phyloP scores from a whole-genome alignment of 2,329 filamentous ascomycete genomes.

The Corynespora cassiicola region DNA sequence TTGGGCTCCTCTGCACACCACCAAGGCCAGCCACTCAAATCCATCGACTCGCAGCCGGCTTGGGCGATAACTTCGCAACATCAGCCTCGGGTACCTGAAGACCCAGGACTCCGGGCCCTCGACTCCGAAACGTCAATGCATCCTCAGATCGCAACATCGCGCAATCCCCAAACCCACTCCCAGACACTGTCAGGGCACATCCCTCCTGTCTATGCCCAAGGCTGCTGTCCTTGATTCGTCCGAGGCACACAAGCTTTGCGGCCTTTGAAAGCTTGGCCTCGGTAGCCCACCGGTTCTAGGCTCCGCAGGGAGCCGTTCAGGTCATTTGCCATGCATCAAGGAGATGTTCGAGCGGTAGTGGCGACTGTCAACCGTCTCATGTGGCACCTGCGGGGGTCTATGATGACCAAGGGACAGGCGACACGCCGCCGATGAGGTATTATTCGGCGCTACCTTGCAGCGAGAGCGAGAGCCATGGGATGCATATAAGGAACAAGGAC shows the following conservation, averaged over 20 bases:
- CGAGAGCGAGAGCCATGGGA: too few relatives aligned
- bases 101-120: constrained; percentile 8
- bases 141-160: constrained; percentile 22
- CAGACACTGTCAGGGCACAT: constrained; percentile 18
- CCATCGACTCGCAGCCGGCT: too few relatives aligned
- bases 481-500: too few relatives aligned
- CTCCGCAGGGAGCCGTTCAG: constrained; percentile 6
- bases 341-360: constrained; percentile 13
- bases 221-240: constrained; percentile 17
- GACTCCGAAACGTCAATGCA: constrained; percentile 31
- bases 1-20: too few relatives aligned
- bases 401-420: constrained; percentile 3
- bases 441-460: too few relatives aligned
- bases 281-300: constrained; percentile 14
- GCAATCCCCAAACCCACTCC: constrained; percentile 23
- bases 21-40: too few relatives aligned
- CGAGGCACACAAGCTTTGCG: constrained; percentile 11
- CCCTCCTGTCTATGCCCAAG: constrained; percentile 3
- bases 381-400: constrained; percentile 7
- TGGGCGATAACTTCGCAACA: too few relatives aligned
- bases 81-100: too few relatives aligned
- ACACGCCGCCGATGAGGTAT: too few relatives aligned
- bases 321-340: constrained; percentile 16
- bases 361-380: constrained; percentile 20
- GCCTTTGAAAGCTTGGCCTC: constrained; percentile 18